Conservation (phyloP, 108 stramenopile species). For the Cyclotella cryptica region DNA sequence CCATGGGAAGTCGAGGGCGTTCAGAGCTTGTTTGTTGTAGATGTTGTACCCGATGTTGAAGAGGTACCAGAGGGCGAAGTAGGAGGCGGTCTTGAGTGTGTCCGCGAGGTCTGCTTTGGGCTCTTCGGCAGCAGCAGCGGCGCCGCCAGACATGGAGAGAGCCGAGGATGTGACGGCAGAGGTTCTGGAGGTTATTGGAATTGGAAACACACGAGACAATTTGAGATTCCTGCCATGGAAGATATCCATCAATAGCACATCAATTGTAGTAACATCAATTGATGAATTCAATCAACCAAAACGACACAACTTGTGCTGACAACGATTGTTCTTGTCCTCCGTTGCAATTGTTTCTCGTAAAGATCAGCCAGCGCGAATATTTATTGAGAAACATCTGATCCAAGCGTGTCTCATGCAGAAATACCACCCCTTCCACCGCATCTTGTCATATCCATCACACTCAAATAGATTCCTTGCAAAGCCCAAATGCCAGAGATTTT, state of each 20-base stretch:
- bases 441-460: no score
- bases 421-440: no score
- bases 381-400: no score
- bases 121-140: conserved; percentile 56
- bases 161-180: conserved; percentile 60
- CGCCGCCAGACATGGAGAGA: conserved; percentile 69
- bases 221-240: neutral
- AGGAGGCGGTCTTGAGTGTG: conserved; percentile 83
- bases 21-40: conserved; percentile 97
- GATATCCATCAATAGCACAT: neutral
- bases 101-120: conserved; percentile 56
- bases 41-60: conserved; percentile 99
- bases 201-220: neutral
- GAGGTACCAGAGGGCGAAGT: conserved; percentile 98
- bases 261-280: neutral
- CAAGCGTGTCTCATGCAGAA: no score
- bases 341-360: no score
- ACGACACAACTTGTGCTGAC: neutral
- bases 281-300: no score
- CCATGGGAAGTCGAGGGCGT: conserved; percentile 92
- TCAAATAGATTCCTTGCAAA: no score
- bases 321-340: no score
- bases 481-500: no score
- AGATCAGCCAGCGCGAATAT: no score
- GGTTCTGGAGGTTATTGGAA: conserved; percentile 7